Base-by-base conservation (phyloP, 495 filamentous ascomycete species). In the Penicillium verhagenii region DNA sequence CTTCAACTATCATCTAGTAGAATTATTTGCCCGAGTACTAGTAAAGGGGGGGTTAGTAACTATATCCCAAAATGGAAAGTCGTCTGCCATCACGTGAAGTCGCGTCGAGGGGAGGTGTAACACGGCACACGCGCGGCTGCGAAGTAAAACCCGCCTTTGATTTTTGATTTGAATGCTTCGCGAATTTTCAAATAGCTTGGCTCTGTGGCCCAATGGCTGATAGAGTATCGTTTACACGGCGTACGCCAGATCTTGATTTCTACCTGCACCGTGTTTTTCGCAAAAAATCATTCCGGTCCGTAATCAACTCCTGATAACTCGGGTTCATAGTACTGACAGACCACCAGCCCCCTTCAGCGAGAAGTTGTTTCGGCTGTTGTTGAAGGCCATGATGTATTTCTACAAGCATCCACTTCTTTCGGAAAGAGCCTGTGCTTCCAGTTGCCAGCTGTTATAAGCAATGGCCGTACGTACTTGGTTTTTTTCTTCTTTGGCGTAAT, bases 401-500 rank as follows among this genome's bases (percentile, higher is more conserved):
- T 97, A 1, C 93, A 96, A 69, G 93, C 93, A 29, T 92, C 92
- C n/a, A 97, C 93, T 3, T 94, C 90, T 1, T 96, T 96, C 65
- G 93, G 93, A 13, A 97, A 97, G 69, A 96, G 90, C 64, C 67
- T 97, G 20, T 97, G 93, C 71, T 97, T 93, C 60, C 93, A 97
- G 61, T 77, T 97, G 3, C 93, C 93, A 3, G 92, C 93, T 4
- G 83, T 97, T 26, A 84, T 95, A 19, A 87, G 90, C 56, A 84
- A 84, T 76, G 92, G 92, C 50, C 90, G 89, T 92, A 72, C 58
- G 85, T 76, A 31, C 5, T 5, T 14, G 10, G 8, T n/a, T 24
- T 37, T 6, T 50, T 24, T 9, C 6, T 1, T 0, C 13, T 25
- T 42, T 31, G 24, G 7, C 9, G 5, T 21, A 13, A 8, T 23